These are phyloP conservation scores for Corinectria fuckeliana DNA, from an alignment of 2,329 filamentous ascomycete species.

Conservation along the genomic window DNA sequence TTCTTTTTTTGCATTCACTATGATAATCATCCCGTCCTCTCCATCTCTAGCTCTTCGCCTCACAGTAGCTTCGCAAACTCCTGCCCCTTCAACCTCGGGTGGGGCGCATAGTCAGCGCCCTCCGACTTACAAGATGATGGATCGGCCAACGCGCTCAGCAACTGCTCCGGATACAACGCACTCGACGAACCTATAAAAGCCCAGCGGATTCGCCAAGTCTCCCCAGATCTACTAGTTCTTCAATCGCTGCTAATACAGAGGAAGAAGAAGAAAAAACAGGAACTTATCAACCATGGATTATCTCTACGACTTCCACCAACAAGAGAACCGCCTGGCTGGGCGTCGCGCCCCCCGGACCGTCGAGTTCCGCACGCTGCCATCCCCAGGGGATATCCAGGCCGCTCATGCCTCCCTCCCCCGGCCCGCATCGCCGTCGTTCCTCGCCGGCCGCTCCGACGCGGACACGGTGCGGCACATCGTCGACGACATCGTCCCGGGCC, in stretches of 20 bases:
- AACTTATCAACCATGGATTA: slow-evolving; percentile 29
- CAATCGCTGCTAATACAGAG: too few species aligned
- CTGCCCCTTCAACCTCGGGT: slow-evolving; percentile 15
- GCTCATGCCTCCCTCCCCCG: slow-evolving; percentile 51
- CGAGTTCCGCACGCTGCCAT: slow-evolving; percentile 47
- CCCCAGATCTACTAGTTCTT: background rate
- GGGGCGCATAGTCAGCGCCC: slow-evolving; percentile 9
- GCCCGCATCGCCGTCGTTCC: slow-evolving; percentile 39
- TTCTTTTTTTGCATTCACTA: too few species aligned
- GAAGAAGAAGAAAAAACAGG: background rate
- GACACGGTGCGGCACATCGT: slow-evolving; percentile 51
- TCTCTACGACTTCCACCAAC: slow-evolving; percentile 35
- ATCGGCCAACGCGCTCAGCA: background rate
- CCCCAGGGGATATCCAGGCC: slow-evolving; percentile 39
- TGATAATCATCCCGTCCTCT: background rate
- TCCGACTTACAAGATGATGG: slow-evolving; percentile 11
- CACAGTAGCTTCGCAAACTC: slow-evolving; percentile 25
- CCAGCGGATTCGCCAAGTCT: background rate
- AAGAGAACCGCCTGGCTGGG: slow-evolving; percentile 23
- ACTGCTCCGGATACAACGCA: background rate
- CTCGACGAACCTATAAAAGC: background rate
- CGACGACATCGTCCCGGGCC: slow-evolving; percentile 58
- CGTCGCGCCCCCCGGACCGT: slow-evolving; percentile 15
- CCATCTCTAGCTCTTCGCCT: background rate
- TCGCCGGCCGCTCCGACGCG: slow-evolving; percentile 41